Evolutionary conservation across 2,329 filamentous ascomycete genomes (phyloP), one percentile per base, ranked within the genome.

Genomic region (Phaeosphaeriaceae sp.): DNA sequence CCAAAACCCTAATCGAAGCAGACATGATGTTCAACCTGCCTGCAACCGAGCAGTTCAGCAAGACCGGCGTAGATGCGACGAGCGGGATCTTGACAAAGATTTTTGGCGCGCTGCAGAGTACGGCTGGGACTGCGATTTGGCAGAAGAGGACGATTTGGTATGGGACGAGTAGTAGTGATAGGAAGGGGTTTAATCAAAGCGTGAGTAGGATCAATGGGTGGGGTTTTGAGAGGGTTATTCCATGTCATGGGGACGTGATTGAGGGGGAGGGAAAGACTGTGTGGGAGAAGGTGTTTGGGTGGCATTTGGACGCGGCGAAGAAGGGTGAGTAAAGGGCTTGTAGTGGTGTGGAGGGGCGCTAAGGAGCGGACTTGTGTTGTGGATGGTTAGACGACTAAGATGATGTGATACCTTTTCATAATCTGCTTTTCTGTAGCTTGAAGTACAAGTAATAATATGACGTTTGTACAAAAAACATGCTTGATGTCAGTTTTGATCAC

Each of bases 21-120:
- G 95, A 99, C 77, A 79, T 98, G 44, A 75, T 98, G 65, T 98
- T 98, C 84, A 98, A 97, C 76, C 80, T 97, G 33, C 95, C 95
- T 0, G 87, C 92, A 0, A 87, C 81, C 0, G 95, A 99, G 80
- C 95, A 98, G 80, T 97, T 80, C 67, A 79, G 75, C 69, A 85
- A 81, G 66, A 80, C 86, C 0, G 83, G 81, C 9, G 82, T 86
- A 2, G 79, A 82, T 31, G 80, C 86, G 3, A 83, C 76, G 0
- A 79, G 82, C n/a, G 88, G 88, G 0, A 70, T 88, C n/a, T 66
- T 86, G 25, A 89, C 86, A 0, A 87, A 83, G 68, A 58, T 91
- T 1, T 82, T 89, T 50, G 76, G 70, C 3, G 78, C 80, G 0
- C 61, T 93, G 44, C 85, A 91, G 79, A 81, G 78, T 62, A 89